phyloP scores from a whole-genome alignment of 495 filamentous ascomycete species.

The Aspergillus leporis region DNA sequence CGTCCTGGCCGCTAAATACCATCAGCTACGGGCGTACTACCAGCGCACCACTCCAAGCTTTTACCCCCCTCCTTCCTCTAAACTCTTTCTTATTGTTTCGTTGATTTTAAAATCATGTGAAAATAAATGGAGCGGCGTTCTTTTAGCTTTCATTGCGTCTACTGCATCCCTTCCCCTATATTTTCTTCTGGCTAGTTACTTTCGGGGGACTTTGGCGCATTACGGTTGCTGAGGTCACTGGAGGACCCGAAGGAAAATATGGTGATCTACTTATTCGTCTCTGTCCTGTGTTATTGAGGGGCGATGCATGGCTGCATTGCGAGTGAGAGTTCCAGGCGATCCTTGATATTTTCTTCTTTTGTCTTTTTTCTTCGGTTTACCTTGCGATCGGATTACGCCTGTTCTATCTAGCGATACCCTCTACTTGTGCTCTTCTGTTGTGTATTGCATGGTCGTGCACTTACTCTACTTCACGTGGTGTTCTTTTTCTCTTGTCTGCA shows the following conservation, averaged over 20 bases:
- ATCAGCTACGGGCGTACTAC: constrained; percentile 5
- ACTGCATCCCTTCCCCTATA: constrained; percentile 1
- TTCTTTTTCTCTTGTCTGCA: constrained; percentile 9
- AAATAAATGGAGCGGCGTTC: constrained; percentile 17
- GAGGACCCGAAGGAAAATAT: constrained; percentile 14
- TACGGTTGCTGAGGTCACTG: constrained; percentile 13
- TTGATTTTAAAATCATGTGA: constrained; percentile 5
- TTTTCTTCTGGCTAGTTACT: constrained; percentile 11
- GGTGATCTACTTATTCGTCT: constrained; percentile 6
- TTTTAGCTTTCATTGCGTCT: constrained; percentile 9
- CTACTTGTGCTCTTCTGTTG: constrained; percentile 20
- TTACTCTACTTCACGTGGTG: not conserved
- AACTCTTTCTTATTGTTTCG: not conserved
- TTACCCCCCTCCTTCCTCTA: not conserved
- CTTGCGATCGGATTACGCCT: constrained; percentile 11
- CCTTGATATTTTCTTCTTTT: constrained; percentile 17
- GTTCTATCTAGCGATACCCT: constrained; percentile 32
- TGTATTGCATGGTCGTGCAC: constrained; percentile 17
- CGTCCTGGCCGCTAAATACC: not conserved
- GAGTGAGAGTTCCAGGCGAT: constrained; percentile 18
- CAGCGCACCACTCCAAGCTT: constrained; percentile 4
- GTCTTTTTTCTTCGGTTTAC: constrained; percentile 1
- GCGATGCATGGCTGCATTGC: constrained; percentile 18
- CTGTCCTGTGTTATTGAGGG: constrained; percentile 9
- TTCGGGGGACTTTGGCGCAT: constrained; percentile 17